Evolutionary conservation across 169 alveolate species (phyloP).

Genomic region (Theileria annulata): DNA sequence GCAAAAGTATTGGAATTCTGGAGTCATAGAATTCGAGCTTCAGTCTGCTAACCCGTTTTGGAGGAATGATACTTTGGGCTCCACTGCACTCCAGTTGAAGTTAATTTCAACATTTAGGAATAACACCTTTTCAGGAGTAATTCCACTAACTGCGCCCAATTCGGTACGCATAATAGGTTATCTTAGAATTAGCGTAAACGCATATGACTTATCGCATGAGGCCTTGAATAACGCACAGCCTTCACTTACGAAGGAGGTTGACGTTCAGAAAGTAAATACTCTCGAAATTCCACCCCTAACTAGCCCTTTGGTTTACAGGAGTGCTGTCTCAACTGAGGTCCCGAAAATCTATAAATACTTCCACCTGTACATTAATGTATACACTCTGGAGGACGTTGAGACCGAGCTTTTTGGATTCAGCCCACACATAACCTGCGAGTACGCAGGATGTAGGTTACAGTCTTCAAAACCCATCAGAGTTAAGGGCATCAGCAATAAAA

Average conservation of each 20-base stretch:
- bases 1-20: conserved; percentile 84
- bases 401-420: conserved; percentile 70
- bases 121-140: conserved; percentile 79
- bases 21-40: conserved; percentile 87
- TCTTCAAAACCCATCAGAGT: conserved; percentile 69
- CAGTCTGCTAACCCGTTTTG: conserved; percentile 89
- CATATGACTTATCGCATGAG: conserved; percentile 78
- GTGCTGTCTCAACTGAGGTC: conserved; percentile 20
- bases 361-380: conserved; percentile 82
- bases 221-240: conserved; percentile 39
- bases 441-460: conserved; percentile 85
- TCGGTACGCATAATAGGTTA: conserved; percentile 78
- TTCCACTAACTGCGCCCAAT: conserved; percentile 77
- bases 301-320: conserved; percentile 69
- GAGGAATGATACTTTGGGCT: conserved; percentile 87
- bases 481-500: conserved; percentile 36
- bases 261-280: neutral
- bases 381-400: conserved; percentile 83
- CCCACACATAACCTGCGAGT: conserved; percentile 85
- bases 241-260: conserved; percentile 42
- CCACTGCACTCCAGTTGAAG: conserved; percentile 81
- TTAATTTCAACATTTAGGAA: conserved; percentile 80
- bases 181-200: conserved; percentile 79
- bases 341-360: conserved; percentile 63
- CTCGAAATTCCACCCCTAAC: conserved; percentile 64